Evolutionary conservation across 495 filamentous ascomycete species (phyloP), one percentile per base, ranked within the genome.

Genomic region (Tuber borchii): DNA sequence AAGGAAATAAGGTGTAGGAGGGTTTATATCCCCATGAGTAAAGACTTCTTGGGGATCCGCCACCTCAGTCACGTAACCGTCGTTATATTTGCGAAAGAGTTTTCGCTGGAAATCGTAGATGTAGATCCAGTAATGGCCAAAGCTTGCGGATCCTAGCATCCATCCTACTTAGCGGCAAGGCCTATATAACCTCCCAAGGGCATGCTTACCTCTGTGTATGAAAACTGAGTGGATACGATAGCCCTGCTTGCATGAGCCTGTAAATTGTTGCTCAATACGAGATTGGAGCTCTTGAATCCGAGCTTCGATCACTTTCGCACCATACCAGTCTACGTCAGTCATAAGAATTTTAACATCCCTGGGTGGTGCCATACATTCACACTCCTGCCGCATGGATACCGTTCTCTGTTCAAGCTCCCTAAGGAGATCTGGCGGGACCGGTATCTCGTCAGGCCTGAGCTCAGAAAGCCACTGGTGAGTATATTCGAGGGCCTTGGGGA

Each of bases 51-150:
- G 84, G 75, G 85, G 80, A 80, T 89, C 87, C 44, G 83, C 89
- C 79, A 92, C 88, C 76, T 91, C 89, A 0, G 89, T 90, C 42
- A 99, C 94, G 34, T 87, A 86, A 40, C 90, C 90, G 81, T 99
- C 95, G 83, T 99, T 98, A 86, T 97, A 99, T 81, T 92, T 93
- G 71, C 93, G 91, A 93, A 95, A 99, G 69, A 94, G 84, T 26
- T 91, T 86, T 48, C 88, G 87, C 73, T 89, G 86, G 83, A 96
- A 97, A 83, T 98, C 95, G 82, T 90, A 91, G 79, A 99, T 97
- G 87, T 94, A 97, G 75, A 97, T 93, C 89, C 93, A 99, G 85
- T 97, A 99, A 83, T 99, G 95, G 1, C 95, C 95, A 71, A 91
- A 92, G 26, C 84, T 85, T 2, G 87, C 88, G 56, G 86, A 87